Evolutionary conservation across 768 basidiomycete species (phyloP), one percentile per base, ranked within the genome.

Genomic region (Udeniomyces megalosporus): DNA sequence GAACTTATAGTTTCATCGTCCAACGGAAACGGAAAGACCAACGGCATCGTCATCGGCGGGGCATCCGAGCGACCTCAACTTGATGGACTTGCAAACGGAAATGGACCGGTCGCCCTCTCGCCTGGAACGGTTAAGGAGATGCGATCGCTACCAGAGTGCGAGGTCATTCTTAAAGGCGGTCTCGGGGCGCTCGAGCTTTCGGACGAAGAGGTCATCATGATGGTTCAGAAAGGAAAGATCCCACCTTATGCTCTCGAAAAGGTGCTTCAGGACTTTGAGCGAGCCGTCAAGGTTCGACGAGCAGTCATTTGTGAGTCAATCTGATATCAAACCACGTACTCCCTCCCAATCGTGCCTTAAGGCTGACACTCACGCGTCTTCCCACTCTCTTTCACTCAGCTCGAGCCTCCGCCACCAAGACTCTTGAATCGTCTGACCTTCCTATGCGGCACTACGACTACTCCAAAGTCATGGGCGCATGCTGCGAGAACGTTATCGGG

Each of bases 401-500:
- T 47, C 88, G 93, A 14, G 83, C 87, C 1, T 88, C 89, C 2
- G 73, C 75, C 31, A 95, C 89, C 0, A 81, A 85, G 73, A 85
- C 88, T 0, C 78, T 97, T 31, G 95, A 97, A 72, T 65, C 73
- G 11, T 91, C 88, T 0, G 82, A 85, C 26, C 77, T 97, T 11
- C 95, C 95, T 0, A 81, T 84, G 78, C 70, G 79, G 24, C 76
- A 84, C 72, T 99, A 95, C 73, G 92, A 97, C 74, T 99, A 96
- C 76, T 83, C 85, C 44, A 82, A 86, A 11, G 91, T 99, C 34
- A 80, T 90, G 58, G 93, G 92, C 62, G 91, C 93, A 11, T 99
- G 93, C 76, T 99, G 95, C 75, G 95, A 99, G 76, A 97, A 99
- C 73, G 95, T 99, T 55, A 82, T 97, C 52, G 95, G 95, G 34